Base-by-base conservation (phyloP, 129 eudicot genomes). In the Flaveria robusta region DNA sequence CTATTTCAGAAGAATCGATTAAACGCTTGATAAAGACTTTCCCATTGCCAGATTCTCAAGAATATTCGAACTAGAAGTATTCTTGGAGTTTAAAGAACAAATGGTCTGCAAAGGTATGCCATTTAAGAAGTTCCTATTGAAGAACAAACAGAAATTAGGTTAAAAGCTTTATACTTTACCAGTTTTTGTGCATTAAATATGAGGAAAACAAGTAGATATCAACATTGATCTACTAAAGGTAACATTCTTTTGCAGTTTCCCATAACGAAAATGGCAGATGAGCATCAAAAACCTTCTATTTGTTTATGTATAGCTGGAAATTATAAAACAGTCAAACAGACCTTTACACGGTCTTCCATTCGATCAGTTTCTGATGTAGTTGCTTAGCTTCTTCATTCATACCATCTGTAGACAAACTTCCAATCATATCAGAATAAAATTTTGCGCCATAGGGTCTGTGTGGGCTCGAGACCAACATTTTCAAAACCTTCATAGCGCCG, bases 21-120 rank as follows among this genome's bases (percentile, higher is more conserved):
- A 74, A 37, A 66, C 89, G 90, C 9, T 83, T 92, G 85, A 76
- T 74, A 73, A 86, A 66, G 77, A 77, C 83, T 49, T 92, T 89
- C 66, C 89, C 88, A 10, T 20, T 83, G 60, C 31, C 64, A 46
- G 62, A 72, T 77, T 67, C 24, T 63, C 52, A 37, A 52, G 74
- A 77, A 66, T 16, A 66, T 60, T 41, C 18, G 69, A 41, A 14
- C 31, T 74, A 62, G 59, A 56, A 42, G 47, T 26, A 51, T 37
- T 27, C 20, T 65, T 74, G 64, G 12, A 54, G 14, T 16, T 26
- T 12, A 34, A 19, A 60, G 54, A 60, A 60, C 62, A 62, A 72
- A 72, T 65, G 83, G 68, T 79, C 83, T 39, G 66, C 83, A 79
- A 79, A 80, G 79, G 80, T 80, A 56, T 68, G 81, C 74, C 47